Evolutionary conservation across 1,284 basidiomycete genomes (phyloP).

Genomic region (Ustilago xerochloae): DNA sequence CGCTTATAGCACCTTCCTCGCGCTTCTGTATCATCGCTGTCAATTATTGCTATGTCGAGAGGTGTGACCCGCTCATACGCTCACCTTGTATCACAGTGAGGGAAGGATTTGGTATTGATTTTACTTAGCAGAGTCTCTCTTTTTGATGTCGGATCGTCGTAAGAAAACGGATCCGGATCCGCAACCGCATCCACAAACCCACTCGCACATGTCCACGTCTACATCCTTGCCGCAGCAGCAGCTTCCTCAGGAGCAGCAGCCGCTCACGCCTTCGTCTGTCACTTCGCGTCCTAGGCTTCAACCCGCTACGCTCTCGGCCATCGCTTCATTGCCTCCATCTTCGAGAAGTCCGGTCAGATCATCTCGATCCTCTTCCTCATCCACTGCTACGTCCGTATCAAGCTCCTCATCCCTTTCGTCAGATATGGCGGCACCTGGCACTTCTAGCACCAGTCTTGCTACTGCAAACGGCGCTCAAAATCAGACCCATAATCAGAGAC

Average conservation of each 20-base stretch:
- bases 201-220: conserved; percentile 7
- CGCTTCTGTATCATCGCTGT: too few species aligned
- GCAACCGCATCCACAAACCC: conserved; percentile 1
- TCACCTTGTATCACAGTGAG: too few species aligned
- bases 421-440: neutral
- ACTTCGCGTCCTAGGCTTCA: conserved; percentile 5
- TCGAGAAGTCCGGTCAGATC: neutral
- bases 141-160: neutral
- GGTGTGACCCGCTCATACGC: too few species aligned
- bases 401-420: neutral
- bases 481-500: neutral
- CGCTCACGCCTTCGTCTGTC: neutral
- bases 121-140: neutral
- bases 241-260: neutral
- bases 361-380: neutral
- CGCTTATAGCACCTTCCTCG: too few species aligned
- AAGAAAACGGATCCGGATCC: neutral
- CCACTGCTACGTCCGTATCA: neutral
- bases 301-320: conserved; percentile 1
- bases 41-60: too few species aligned
- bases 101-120: neutral
- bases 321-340: conserved; percentile 5
- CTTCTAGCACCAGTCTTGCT: neutral
- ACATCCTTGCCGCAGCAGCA: conserved; percentile 9
- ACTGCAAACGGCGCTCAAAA: neutral